A percentile compares a stretch with the other conserved stretches of the same genome.
phyloP scores from a whole-genome alignment of 257 asterid genomes.

The Cruciata laevipes region DNA sequence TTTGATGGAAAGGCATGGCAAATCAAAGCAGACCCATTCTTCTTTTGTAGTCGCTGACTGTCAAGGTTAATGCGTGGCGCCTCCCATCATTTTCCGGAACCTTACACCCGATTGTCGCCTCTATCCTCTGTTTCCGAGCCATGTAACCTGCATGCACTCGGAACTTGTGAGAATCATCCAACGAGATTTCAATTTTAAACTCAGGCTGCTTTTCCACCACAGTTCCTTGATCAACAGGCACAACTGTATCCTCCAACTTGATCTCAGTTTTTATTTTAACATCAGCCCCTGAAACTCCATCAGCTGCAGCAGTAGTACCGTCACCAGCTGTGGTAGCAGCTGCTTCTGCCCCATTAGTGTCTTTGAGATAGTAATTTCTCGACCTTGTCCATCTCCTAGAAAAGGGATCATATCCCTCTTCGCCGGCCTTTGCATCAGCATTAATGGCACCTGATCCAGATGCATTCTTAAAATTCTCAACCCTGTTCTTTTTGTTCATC shows the following conservation, averaged over 20 bases:
- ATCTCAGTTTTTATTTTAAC: constrained; percentile 85
- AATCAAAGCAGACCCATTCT: constrained; percentile 80
- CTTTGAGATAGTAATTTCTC: constrained; percentile 60
- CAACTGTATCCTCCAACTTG: constrained; percentile 81
- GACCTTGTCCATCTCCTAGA: constrained; percentile 98
- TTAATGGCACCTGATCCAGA: constrained; percentile 58
- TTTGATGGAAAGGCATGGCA: background rate
- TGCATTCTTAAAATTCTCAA: constrained; percentile 84
- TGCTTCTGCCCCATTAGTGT: constrained; percentile 33
- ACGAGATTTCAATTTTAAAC: constrained; percentile 68
- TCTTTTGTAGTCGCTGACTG: constrained; percentile 88
- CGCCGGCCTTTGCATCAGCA: constrained; percentile 63
- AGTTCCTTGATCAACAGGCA: constrained; percentile 83
- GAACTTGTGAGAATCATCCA: constrained; percentile 59
- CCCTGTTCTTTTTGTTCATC: constrained; percentile 84
- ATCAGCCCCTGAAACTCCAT: constrained; percentile 34
- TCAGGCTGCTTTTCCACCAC: constrained; percentile 54
- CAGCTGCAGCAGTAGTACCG: constrained; percentile 28
- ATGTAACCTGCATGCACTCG: constrained; percentile 76
- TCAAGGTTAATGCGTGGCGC: constrained; percentile 76
- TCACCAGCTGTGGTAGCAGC: constrained; percentile 14
- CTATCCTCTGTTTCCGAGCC: constrained; percentile 87
- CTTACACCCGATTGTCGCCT: constrained; percentile 64
- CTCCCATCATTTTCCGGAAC: constrained; percentile 91
- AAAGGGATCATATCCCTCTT: constrained; percentile 92